These are phyloP conservation scores for Nitzschia putrida DNA, from an alignment of 108 stramenopile species.

Conservation along the genomic window DNA sequence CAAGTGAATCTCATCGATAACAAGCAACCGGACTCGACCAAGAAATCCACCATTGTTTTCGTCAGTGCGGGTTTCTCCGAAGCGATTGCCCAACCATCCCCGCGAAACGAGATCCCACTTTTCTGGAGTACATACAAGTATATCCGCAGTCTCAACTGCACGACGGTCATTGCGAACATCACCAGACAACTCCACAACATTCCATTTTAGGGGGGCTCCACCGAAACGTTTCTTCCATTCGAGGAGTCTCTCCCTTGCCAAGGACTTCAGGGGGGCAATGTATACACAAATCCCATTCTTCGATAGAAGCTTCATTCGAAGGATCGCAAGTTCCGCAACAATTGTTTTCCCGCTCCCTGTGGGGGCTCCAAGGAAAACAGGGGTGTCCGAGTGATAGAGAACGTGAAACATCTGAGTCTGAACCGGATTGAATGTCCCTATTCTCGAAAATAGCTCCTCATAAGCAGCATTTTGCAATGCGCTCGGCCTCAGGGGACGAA, in stretches of 20 bases:
- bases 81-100: conserved; percentile 80
- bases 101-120: conserved; percentile 98
- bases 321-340: conserved; percentile 45
- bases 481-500: conserved; percentile 90
- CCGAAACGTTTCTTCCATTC: conserved; percentile 93
- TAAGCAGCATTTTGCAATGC: conserved; percentile 81
- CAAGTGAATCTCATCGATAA: conserved; percentile 99
- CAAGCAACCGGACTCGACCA: conserved; percentile 81
- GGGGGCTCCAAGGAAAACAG: conserved; percentile 96
- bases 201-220: conserved; percentile 76
- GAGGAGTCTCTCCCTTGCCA: conserved; percentile 94
- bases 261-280: conserved; percentile 97
- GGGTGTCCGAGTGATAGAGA: conserved; percentile 86
- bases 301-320: conserved; percentile 82
- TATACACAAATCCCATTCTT: conserved; percentile 90
- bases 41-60: conserved; percentile 70
- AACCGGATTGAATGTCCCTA: conserved; percentile 95
- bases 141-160: conserved; percentile 85
- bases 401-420: conserved; percentile 92
- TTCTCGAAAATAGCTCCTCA: conserved; percentile 87
- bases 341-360: conserved; percentile 75
- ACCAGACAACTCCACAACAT: conserved; percentile 95
- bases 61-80: conserved; percentile 43
- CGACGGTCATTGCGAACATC: conserved; percentile 91
- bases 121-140: conserved; percentile 98